Conservation (phyloP, 495 filamentous ascomycete species). For the Pseudoneurospora amorphoporcata region DNA sequence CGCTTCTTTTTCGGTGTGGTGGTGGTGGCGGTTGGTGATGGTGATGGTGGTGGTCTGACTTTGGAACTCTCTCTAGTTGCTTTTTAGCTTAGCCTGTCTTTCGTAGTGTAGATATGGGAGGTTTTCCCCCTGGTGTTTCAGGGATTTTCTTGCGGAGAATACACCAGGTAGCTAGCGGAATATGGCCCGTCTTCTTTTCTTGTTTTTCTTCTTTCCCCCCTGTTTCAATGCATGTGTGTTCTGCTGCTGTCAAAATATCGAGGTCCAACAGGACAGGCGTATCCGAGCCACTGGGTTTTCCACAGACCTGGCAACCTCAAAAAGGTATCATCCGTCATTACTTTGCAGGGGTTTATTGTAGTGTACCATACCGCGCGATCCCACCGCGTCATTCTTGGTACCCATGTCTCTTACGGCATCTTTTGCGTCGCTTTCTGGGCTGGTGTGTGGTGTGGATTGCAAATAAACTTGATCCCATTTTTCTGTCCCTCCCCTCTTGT, state of each 20-base stretch:
- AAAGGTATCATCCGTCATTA: not conserved
- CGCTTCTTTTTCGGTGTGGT: not conserved
- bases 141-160: not conserved
- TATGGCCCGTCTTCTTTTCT: not conserved
- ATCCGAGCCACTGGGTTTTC: not conserved
- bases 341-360: not conserved
- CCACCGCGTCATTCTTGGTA: not conserved
- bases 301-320: not conserved
- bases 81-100: not conserved
- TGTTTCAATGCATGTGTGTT: not conserved
- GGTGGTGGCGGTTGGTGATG: not conserved
- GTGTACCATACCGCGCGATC: not conserved
- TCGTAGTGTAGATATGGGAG: not conserved
- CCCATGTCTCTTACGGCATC: not conserved
- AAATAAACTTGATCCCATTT: not conserved
- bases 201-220: not conserved
- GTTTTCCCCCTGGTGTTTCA: not conserved
- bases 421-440: not conserved
- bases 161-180: not conserved
- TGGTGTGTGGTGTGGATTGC: not conserved
- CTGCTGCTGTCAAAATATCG: not conserved
- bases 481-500: not conserved
- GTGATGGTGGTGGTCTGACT: not conserved
- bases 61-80: not conserved
- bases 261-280: not conserved